A percentile compares a stretch with the other conserved stretches of the same genome.
Conservation (phyloP, 208 protist species). For the Acanthamoeba divionensis region DNA sequence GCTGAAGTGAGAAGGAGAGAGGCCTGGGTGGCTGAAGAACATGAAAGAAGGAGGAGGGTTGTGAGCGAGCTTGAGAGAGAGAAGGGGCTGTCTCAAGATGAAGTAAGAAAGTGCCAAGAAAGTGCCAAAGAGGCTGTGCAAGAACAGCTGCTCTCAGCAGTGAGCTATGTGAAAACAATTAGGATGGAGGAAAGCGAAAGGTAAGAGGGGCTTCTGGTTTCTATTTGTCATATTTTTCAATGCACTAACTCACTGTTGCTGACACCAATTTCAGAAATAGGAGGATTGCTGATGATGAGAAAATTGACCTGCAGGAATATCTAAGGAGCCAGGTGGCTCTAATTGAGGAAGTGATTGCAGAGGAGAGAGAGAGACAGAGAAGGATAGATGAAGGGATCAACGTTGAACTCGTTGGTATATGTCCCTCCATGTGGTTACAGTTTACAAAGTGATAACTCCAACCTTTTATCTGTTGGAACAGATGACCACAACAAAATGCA, state of each 20-base stretch:
- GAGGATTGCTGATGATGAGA: background rate
- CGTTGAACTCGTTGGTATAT: background rate
- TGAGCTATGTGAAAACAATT: background rate
- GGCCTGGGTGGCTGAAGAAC: constrained; percentile 15
- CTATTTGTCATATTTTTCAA: background rate
- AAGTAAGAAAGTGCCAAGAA: background rate
- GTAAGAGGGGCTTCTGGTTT: background rate
- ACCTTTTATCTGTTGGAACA: background rate
- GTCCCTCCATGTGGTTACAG: background rate
- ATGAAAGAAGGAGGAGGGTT: background rate
- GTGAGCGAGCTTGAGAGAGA: background rate
- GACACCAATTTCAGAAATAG: background rate
- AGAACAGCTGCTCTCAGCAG: constrained; percentile 28
- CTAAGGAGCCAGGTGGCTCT: background rate
- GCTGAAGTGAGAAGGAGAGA: background rate
- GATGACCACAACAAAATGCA: background rate
- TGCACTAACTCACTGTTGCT: background rate
- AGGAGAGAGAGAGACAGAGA: background rate
- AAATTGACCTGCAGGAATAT: background rate
- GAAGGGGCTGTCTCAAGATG: background rate
- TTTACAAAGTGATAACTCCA: background rate
- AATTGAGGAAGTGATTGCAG: background rate
- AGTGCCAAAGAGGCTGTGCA: background rate
- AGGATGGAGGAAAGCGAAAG: background rate
- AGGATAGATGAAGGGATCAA: constrained; percentile 24